Evolutionary conservation across 2,329 filamentous ascomycete species (phyloP), one percentile per base, ranked within the genome.

Genomic region (Colletotrichum tamarilloi): DNA sequence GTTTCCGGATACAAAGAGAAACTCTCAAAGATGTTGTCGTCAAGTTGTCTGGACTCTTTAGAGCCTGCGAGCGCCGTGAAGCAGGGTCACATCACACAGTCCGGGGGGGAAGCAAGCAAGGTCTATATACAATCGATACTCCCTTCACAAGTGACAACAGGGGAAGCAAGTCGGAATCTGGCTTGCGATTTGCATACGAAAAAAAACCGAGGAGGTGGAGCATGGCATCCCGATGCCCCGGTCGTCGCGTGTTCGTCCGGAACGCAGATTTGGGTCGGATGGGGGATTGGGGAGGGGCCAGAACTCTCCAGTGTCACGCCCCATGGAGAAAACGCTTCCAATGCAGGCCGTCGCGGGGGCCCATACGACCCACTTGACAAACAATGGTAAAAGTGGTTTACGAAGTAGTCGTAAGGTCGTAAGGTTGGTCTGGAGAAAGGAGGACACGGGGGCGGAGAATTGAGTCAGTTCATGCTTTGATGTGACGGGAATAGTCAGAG

Each of bases 311-410:
- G 19, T 38, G 53, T 32, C 14, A 42, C 58, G 38, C 52, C 69
- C 69, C 69, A 72, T 72, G 69, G 69, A 72, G 69, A 72, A 55
- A 26, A 49, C 58, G 22, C 55, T 49, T 30, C 68, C 30, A 22
- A 32, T 59, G 58, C 26, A 38, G n/a, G 30, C 35, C n/a, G 30
- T 62, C 53, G 69, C 64, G 69, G 69, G 69, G 69, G 58, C 65
- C 69, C 69, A 72, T 59, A 59, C 65, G 58, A 68, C 69, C 69
- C 65, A 72, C 69, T 53, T 63, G 52, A 65, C 28, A 58, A 53
- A 56, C 52, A 35, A 42, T 28, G 56, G 28, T 46, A 26, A 72
- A 56, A 62, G 52, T 16, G 52, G 4, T 28, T 28, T 19, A 14
- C 52, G 14, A 55, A 55, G 52, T 12, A 12, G n/a, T 24, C 38